Percentiles rank a stretch among this genome's conserved stretches.
Evolutionary conservation across 371 early-diverging fungal species (phyloP).

Genomic region (Coelomomyces lativittatus): DNA sequence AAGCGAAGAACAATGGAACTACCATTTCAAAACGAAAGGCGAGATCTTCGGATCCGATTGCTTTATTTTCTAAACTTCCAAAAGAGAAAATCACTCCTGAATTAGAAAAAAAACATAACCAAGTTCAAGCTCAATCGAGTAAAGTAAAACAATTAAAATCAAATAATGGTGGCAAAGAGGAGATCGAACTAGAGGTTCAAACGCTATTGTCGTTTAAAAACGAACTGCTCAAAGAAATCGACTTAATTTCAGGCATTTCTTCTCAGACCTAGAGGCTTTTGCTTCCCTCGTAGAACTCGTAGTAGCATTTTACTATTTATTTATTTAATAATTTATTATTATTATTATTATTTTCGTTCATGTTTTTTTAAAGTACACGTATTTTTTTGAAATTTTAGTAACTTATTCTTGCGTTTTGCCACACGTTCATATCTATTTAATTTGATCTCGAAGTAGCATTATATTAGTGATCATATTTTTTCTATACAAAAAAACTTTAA

Average conservation of each 20-base stretch:
- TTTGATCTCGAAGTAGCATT: too few species aligned
- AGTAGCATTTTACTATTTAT: neutral
- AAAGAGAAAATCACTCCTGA: conserved; percentile 1
- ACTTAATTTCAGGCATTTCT: too few species aligned
- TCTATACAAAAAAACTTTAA: too few species aligned
- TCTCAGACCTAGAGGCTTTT: too few species aligned
- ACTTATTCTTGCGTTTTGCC: too few species aligned
- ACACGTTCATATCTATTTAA: too few species aligned
- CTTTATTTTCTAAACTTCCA: neutral
- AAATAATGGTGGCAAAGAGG: conserved; percentile 20
- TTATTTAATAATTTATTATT: neutral
- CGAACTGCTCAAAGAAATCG: too few species aligned
- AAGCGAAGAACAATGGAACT: conserved; percentile 13
- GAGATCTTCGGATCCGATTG: neutral
- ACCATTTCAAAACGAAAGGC: conserved; percentile 3
- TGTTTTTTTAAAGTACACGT: too few species aligned
- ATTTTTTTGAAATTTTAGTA: too few species aligned
- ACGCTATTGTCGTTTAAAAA: conserved; percentile 16
- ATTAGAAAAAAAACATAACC: conserved; percentile 18
- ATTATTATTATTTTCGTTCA: too few species aligned
- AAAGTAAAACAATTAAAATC: conserved; percentile 30
- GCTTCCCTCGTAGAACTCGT: too few species aligned
- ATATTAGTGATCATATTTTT: too few species aligned
- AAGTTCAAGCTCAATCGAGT: conserved; percentile 26
- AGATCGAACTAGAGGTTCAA: conserved; percentile 13